Percentiles rank a stretch among this genome's conserved stretches.
phyloP scores from a whole-genome alignment of 768 basidiomycete species.

The Amanita rimosa region DNA sequence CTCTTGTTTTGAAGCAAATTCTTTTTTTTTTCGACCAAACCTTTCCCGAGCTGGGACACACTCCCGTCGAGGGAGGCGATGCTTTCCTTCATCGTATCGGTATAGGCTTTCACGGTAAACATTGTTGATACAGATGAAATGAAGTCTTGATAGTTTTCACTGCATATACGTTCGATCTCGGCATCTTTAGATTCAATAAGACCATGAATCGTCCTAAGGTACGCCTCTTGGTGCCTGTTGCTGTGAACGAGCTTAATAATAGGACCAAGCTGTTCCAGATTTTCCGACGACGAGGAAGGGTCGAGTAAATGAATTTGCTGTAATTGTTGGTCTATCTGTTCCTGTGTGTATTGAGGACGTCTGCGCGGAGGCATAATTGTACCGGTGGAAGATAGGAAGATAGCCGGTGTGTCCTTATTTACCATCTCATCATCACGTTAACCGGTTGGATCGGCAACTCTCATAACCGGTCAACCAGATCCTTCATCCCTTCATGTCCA shows the following conservation, averaged over 20 bases:
- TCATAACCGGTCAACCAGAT: neutral
- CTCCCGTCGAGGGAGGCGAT: conserved; percentile 83
- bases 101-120: conserved; percentile 92
- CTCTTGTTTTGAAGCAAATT: conserved; percentile 82
- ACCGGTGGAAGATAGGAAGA: conserved; percentile 13
- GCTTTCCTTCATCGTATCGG: conserved; percentile 84
- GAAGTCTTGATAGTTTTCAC: conserved; percentile 96
- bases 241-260: conserved; percentile 90
- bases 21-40: conserved; percentile 90
- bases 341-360: conserved; percentile 66
- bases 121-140: conserved; percentile 95
- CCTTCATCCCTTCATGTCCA: neutral
- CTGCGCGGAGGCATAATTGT: conserved; percentile 65
- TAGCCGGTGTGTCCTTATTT: neutral
- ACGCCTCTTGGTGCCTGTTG: conserved; percentile 80
- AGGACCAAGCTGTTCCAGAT: conserved; percentile 90
- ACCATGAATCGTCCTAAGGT: conserved; percentile 73
- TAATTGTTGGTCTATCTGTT: conserved; percentile 80
- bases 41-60: conserved; percentile 79
- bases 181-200: conserved; percentile 91
- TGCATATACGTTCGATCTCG: conserved; percentile 94
- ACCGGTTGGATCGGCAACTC: neutral
- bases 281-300: conserved; percentile 82
- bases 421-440: no score
- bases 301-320: conserved; percentile 88